Conservation (phyloP, 2,329 filamentous ascomycete species). For the Colletotrichum simmondsii region DNA sequence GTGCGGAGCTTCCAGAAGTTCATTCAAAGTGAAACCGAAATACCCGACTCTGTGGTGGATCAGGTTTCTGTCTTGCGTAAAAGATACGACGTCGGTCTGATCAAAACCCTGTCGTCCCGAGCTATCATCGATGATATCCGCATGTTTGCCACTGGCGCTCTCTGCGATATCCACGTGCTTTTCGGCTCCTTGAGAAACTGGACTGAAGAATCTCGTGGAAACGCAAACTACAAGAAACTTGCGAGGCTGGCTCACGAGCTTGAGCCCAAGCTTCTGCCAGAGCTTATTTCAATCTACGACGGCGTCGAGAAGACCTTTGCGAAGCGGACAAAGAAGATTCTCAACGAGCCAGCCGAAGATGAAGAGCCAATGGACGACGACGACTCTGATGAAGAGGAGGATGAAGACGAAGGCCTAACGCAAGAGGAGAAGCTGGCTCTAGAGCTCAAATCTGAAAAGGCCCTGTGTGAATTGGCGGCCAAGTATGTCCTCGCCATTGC, state of each 20-base stretch:
- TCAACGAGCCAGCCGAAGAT: conserved; percentile 75
- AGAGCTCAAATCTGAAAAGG: conserved; percentile 83
- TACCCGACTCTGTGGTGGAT: conserved; percentile 70
- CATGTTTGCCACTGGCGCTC: conserved; percentile 77
- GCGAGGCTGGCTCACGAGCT: conserved; percentile 76
- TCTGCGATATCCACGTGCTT: conserved; percentile 85
- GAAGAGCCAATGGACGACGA: conserved; percentile 78
- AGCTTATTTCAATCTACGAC: conserved; percentile 82
- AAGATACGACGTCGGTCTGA: conserved; percentile 70
- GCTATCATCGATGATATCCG: conserved; percentile 82
- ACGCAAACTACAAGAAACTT: conserved; percentile 47
- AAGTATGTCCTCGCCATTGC: conserved; percentile 86
- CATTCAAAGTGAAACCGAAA: conserved; percentile 63
- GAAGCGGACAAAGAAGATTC: conserved; percentile 71
- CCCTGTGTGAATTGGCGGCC: conserved; percentile 84
- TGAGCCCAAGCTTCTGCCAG: conserved; percentile 68
- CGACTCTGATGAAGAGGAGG: conserved; percentile 63
- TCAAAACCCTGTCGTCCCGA: conserved; percentile 75
- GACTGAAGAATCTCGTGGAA: conserved; percentile 50
- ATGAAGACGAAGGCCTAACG: conserved; percentile 64
- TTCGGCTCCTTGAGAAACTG: conserved; percentile 77
- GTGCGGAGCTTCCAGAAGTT: conserved; percentile 68
- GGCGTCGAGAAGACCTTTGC: conserved; percentile 81
- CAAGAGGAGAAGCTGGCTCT: conserved; percentile 70
- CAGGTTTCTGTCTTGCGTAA: conserved; percentile 66